phyloP scores from a whole-genome alignment of 2,329 filamentous ascomycete genomes.

The Sporothrix phasma region DNA sequence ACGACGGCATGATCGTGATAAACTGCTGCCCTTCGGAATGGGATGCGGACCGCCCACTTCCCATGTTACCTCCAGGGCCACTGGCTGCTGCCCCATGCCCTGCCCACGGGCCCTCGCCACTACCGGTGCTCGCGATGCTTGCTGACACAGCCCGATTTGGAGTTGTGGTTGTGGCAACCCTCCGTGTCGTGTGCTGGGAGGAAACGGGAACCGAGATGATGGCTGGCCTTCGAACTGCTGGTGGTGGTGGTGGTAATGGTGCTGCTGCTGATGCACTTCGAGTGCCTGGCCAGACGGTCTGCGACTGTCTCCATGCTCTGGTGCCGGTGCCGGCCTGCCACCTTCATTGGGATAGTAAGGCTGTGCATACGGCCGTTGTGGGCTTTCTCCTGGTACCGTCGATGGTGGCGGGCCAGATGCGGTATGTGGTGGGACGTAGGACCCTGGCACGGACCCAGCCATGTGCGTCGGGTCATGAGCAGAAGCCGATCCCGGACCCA shows the following conservation, averaged over 20 bases:
- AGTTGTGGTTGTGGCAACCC: background rate
- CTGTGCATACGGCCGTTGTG: conserved; percentile 19
- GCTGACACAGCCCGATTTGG: background rate
- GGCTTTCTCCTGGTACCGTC: conserved; percentile 8
- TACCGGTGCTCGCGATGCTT: background rate
- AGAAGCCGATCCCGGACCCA: background rate
- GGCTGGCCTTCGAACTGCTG: conserved; percentile 1
- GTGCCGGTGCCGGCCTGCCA: background rate
- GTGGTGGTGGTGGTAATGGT: background rate
- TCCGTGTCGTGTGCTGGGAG: background rate
- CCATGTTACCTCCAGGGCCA: background rate
- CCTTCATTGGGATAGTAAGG: conserved; percentile 11
- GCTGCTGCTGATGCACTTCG: background rate
- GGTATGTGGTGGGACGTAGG: conserved; percentile 4
- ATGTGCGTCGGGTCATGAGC: background rate
- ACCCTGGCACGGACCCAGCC: background rate
- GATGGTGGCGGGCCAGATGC: background rate
- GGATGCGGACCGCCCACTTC: conserved; percentile 14
- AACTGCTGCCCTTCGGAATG: conserved; percentile 24
- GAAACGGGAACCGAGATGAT: background rate
- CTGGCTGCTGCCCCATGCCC: background rate
- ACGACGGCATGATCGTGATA: conserved; percentile 27
- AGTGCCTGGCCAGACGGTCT: background rate
- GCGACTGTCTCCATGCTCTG: background rate
- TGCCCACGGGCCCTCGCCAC: background rate